Evolutionary conservation across 2,329 filamentous ascomycete species (phyloP), one percentile per base, ranked within the genome.

Genomic region (Cercospora sp.): DNA sequence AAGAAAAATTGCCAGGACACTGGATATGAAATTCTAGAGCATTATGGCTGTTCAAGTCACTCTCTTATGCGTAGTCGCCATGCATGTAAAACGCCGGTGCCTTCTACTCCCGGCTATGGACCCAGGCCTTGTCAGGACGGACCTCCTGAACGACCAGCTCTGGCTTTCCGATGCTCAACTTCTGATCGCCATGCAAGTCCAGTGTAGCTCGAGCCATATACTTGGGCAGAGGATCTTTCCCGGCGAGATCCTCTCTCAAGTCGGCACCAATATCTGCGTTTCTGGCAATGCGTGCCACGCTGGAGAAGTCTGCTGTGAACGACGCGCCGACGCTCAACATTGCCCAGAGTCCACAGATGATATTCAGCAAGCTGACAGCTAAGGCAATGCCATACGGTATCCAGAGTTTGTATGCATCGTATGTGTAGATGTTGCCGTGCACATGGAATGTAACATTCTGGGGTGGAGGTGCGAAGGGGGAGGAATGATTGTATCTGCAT

Each of bases 291-390:
- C 71, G 40, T 5, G 71, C 18, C 3, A 73, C 66, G 7, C 69
- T 74, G 5, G 71, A 73, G 61, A 74, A 72, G 4, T 68, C 55
- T 26, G 68, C 65, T 9, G 61, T 67, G 49, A 66, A 73, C 12
- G 68, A 66, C 0, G 63, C 66, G 3, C 68, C 66, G 32, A 66
- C 71, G 9, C 12, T 18, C 18, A 60, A 34, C 26, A 71, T 70
- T 0, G 59, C 51, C n/a, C 66, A 8, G 40, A 68, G 55, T 6
- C 71, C 69, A 5, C 63, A 45, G 3, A 62, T 55, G n/a, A 67
- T 51, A 4, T 63, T 66, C 2, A 73, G 18, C 2, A 68, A n/a
- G 1, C 70, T 60, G 8, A 70, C 57, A 1, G 5, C 62, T 8
- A 73, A 61, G 3, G 70, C 70, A 12, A 68, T 30, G 16, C 71